Percentiles rank a stretch among this genome's conserved stretches.
Evolutionary conservation across 2,329 filamentous ascomycete species (phyloP).

Genomic region (Phyllosticta ampelicida): DNA sequence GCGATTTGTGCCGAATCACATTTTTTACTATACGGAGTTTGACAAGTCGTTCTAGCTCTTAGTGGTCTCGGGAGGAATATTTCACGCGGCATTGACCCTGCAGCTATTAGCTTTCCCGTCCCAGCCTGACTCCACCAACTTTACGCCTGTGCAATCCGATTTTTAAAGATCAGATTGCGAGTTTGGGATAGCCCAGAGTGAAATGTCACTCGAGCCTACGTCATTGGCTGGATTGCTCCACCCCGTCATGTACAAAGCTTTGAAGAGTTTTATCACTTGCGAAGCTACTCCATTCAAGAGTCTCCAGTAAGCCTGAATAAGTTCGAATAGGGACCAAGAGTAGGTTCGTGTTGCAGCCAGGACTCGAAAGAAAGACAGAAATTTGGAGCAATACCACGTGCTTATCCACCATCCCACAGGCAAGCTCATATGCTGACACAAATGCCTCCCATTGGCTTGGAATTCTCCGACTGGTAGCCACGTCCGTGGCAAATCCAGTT

Average conservation of each 20-base stretch:
- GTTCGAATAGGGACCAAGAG: background rate
- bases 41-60: background rate
- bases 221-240: background rate
- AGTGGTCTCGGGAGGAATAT: background rate
- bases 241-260: rapidly evolving
- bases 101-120: background rate
- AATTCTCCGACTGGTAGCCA: background rate
- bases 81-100: background rate
- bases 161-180: background rate
- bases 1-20: background rate
- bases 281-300: background rate
- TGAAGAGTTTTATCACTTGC: background rate
- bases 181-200: background rate
- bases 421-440: background rate
- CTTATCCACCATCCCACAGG: background rate
- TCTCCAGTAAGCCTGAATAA: background rate
- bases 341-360: background rate
- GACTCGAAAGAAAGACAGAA: background rate
- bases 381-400: background rate
- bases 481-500: background rate
- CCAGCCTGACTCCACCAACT: background rate
- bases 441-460: background rate
- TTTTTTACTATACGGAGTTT: background rate
- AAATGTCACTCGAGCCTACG: background rate
- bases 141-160: background rate